These are phyloP conservation scores for Yamadazyma philogaea DNA, from an alignment of 805 yeast genomes.

Conservation along the genomic window DNA sequence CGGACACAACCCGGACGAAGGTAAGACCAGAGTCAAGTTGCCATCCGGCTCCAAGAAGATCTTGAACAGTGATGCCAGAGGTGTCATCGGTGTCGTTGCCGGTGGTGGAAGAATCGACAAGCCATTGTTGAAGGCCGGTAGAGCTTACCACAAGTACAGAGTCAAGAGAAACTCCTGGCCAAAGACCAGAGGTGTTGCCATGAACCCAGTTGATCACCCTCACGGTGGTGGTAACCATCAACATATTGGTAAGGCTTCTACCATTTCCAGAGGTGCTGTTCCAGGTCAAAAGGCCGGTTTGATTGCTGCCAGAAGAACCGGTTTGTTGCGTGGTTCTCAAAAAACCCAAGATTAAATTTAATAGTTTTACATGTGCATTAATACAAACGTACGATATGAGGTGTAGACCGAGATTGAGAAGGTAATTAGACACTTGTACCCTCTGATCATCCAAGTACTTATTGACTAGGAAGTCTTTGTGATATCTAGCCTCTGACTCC, in stretches of 20 bases:
- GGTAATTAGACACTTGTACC: no score
- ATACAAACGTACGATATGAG: constrained; percentile 2
- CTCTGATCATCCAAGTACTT: no score
- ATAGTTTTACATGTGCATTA: constrained; percentile 5
- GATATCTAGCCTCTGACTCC: no score
- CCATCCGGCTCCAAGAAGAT: constrained; percentile 99
- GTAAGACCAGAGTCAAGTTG: constrained; percentile 98
- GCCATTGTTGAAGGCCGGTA: constrained; percentile 99
- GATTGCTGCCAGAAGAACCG: constrained; percentile 99
- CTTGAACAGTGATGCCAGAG: constrained; percentile 94
- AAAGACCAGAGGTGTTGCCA: constrained; percentile 99
- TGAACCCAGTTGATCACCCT: constrained; percentile 99
- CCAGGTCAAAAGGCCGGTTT: constrained; percentile 99
- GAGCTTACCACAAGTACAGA: constrained; percentile 99
- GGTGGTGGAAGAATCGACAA: constrained; percentile 99
- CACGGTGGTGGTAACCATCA: constrained; percentile 99
- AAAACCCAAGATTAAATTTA: constrained; percentile 48
- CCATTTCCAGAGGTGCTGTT: constrained; percentile 98
- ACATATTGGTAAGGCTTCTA: constrained; percentile 99
- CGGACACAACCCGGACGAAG: constrained; percentile 99
- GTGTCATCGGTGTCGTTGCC: constrained; percentile 99
- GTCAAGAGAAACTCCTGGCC: constrained; percentile 99
- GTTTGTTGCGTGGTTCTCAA: constrained; percentile 99
- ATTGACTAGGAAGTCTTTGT: no score
- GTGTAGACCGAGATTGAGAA: neutral